Evolutionary conservation across 148 eudicot genomes (phyloP).

Genomic region (Fagopyrum homotropicum): DNA sequence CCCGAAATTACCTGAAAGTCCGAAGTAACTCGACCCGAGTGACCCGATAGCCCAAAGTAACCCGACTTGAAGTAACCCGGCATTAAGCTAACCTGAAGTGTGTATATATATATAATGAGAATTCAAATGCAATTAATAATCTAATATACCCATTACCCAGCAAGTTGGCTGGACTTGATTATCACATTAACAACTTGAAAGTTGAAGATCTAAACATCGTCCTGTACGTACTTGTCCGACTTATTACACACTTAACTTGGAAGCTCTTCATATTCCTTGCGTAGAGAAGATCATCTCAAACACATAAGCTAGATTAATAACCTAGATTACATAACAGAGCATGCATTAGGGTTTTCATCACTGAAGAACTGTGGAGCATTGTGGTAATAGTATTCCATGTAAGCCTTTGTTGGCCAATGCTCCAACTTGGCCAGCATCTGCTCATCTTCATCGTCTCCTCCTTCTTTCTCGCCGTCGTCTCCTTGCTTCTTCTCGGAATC

Average conservation of each 20-base stretch:
- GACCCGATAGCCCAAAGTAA: too few species aligned
- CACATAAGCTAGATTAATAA: not conserved
- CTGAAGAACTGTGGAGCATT: constrained; percentile 49
- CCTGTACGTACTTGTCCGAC: not conserved
- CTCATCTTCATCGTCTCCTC: constrained; percentile 18
- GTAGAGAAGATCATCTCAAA: not conserved
- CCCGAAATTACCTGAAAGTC: too few species aligned
- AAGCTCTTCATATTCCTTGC: not conserved
- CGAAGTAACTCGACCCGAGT: too few species aligned
- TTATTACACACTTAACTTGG: not conserved
- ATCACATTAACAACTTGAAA: not conserved
- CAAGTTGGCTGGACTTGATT: constrained; percentile 1
- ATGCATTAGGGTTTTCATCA: constrained; percentile 71
- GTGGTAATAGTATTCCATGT: constrained; percentile 31
- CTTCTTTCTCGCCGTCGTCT: constrained; percentile 11
- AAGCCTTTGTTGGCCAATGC: constrained; percentile 31
- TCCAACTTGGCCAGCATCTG: constrained; percentile 22
- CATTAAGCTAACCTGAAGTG: too few species aligned
- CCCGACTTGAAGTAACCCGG: too few species aligned
- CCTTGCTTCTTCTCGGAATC: constrained; percentile 19
- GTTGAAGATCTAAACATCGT: not conserved
- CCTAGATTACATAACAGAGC: constrained; percentile 40
- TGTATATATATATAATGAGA: too few species aligned
- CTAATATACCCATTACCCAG: not conserved
- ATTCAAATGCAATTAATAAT: not conserved